Conservation (phyloP, 1,284 basidiomycete species). For the Ganoderma meredithae region DNA sequence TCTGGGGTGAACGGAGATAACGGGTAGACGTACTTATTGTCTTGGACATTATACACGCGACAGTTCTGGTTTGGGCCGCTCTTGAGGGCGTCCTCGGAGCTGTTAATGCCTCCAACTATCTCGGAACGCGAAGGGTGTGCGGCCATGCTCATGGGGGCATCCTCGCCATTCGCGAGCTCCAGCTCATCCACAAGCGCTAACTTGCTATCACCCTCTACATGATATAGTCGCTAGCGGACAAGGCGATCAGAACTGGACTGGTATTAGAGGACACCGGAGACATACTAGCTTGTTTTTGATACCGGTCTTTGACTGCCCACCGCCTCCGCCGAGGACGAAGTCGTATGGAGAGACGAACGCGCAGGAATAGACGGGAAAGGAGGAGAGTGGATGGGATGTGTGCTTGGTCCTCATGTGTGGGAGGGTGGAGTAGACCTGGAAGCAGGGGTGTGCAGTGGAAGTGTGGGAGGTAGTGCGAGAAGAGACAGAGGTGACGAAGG, state of each 20-base stretch:
- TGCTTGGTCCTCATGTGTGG: slow-evolving; percentile 78
- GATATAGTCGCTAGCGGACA: slow-evolving; percentile 69
- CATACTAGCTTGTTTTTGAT: slow-evolving; percentile 92
- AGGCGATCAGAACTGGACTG: neutral
- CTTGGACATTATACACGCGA: slow-evolving; percentile 69
- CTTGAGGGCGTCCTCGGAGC: slow-evolving; percentile 65
- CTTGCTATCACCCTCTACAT: slow-evolving; percentile 63
- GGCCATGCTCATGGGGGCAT: slow-evolving; percentile 94
- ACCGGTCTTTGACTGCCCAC: slow-evolving; percentile 81
- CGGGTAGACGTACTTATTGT: slow-evolving; percentile 59
- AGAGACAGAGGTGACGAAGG: neutral
- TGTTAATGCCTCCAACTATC: slow-evolving; percentile 88
- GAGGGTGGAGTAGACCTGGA: neutral
- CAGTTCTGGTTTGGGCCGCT: slow-evolving; percentile 84
- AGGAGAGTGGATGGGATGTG: slow-evolving; percentile 73
- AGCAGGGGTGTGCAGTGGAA: neutral
- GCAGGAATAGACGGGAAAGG: slow-evolving; percentile 89
- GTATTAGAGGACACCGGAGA: slow-evolving; percentile 18
- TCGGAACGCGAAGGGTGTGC: slow-evolving; percentile 61
- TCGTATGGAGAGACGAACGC: slow-evolving; percentile 79
- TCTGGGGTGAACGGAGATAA: neutral
- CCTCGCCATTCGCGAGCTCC: slow-evolving; percentile 81
- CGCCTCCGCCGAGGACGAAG: slow-evolving; percentile 91
- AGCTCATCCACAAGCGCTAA: slow-evolving; percentile 73
- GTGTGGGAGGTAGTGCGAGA: neutral